These are phyloP conservation scores for Phytophthora nicotianae DNA, from an alignment of 352 stramenopile species.

Conservation along the genomic window DNA sequence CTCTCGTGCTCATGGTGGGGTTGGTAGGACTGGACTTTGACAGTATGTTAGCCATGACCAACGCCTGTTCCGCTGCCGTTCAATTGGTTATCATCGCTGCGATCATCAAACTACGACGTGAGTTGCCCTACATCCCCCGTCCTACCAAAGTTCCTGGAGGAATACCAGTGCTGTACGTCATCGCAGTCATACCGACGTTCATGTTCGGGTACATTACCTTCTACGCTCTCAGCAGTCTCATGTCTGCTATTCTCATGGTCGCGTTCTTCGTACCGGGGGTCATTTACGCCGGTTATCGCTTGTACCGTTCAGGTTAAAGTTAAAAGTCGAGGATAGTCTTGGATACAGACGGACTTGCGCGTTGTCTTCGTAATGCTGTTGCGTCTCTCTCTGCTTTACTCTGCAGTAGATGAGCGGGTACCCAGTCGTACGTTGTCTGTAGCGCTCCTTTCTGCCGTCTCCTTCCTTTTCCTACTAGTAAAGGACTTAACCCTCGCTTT, in stretches of 20 bases:
- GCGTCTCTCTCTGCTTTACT: constrained; percentile 27
- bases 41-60: constrained; percentile 85
- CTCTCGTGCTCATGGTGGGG: constrained; percentile 42
- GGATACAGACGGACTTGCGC: constrained; percentile 21
- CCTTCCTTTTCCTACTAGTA: constrained; percentile 26
- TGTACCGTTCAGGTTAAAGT: constrained; percentile 28
- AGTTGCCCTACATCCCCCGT: constrained; percentile 69
- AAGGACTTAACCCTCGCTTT: constrained; percentile 15
- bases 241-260: constrained; percentile 40
- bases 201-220: constrained; percentile 65
- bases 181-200: constrained; percentile 42
- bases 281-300: constrained; percentile 29
- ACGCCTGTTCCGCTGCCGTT: constrained; percentile 87
- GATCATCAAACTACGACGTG: constrained; percentile 86
- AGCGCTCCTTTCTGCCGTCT: constrained; percentile 33
- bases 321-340: constrained; percentile 19
- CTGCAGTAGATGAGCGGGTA: constrained; percentile 53
- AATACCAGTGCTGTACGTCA: constrained; percentile 33
- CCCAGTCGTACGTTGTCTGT: constrained; percentile 58
- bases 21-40: constrained; percentile 68
- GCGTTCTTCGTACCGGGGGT: constrained; percentile 49
- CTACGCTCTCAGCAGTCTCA: constrained; percentile 36
- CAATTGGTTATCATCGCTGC: constrained; percentile 91
- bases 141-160: constrained; percentile 63
- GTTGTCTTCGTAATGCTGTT: constrained; percentile 12